Percentiles rank a stretch among this genome's conserved stretches.
These are phyloP conservation scores for Paramecium octaurelia DNA, from an alignment of 73 alveolate species.

Conservation along the genomic window DNA sequence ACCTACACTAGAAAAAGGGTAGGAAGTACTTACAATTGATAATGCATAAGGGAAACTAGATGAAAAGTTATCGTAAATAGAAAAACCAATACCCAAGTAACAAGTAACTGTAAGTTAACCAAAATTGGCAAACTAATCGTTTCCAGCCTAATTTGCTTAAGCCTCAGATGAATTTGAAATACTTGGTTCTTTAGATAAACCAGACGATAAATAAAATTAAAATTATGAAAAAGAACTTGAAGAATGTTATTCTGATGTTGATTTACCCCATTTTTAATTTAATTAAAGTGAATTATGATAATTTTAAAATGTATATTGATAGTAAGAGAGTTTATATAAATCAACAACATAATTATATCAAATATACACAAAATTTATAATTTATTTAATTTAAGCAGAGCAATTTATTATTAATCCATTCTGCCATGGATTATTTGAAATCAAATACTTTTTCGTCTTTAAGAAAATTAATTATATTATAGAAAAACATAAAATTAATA, in stretches of 20 bases:
- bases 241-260: slow-evolving; percentile 19
- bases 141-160: background rate
- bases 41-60: background rate
- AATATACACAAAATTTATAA: slow-evolving; percentile 70
- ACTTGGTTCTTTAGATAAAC: background rate
- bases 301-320: background rate
- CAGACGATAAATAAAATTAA: background rate
- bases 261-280: background rate
- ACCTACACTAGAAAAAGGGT: background rate
- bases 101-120: background rate
- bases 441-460: slow-evolving; percentile 64
- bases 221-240: background rate
- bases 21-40: background rate
- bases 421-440: slow-evolving; percentile 80
- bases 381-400: slow-evolving; percentile 69
- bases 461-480: no score
- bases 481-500: no score
- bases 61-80: background rate
- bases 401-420: slow-evolving; percentile 81
- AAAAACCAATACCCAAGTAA: background rate
- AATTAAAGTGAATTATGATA: background rate
- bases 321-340: background rate
- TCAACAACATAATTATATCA: background rate
- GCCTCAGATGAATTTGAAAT: background rate
- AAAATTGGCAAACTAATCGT: background rate